A percentile compares a stretch with the other conserved stretches of the same genome.
Evolutionary conservation across 2,329 filamentous ascomycete genomes (phyloP).

Genomic region (Diaporthe destruens): DNA sequence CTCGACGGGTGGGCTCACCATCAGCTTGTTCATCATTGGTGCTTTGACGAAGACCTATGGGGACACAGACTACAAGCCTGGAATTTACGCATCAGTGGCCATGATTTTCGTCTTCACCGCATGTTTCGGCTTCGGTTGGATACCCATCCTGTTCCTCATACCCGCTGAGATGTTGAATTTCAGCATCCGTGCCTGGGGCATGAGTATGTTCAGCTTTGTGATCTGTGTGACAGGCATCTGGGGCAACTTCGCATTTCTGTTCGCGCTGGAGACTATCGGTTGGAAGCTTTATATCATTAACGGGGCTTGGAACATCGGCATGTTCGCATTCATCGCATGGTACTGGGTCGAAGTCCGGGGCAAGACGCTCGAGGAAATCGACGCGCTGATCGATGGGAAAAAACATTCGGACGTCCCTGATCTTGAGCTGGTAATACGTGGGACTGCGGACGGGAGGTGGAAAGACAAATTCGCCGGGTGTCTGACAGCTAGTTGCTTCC

Average conservation of each 20-base stretch:
- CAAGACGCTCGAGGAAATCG: conserved; percentile 45
- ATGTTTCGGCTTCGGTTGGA: conserved; percentile 35
- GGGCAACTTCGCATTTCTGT: conserved; percentile 43
- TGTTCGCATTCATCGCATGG: conserved; percentile 42
- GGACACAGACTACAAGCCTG: conserved; percentile 33
- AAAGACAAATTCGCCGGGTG: conserved; percentile 21
- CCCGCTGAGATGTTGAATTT: conserved; percentile 40
- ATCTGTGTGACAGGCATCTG: conserved; percentile 40
- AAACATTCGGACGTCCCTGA: conserved; percentile 39
- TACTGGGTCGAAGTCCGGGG: conserved; percentile 44
- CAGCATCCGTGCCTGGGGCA: conserved; percentile 43
- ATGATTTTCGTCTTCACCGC: conserved; percentile 40
- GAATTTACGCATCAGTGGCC: conserved; percentile 38
- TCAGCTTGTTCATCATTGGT: conserved; percentile 57
- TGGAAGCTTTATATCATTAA: conserved; percentile 47
- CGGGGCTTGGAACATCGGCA: conserved; percentile 45
- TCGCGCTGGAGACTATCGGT: conserved; percentile 44
- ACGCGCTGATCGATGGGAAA: conserved; percentile 42
- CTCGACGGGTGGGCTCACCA: conserved; percentile 32
- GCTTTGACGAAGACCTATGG: conserved; percentile 51
- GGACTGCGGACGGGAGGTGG: conserved; percentile 19
- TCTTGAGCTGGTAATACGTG: conserved; percentile 31
- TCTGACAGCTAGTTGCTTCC: not conserved
- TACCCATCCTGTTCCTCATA: conserved; percentile 31
- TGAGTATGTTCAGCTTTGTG: conserved; percentile 49